Evolutionary conservation across 164 flowering plant genomes (phyloP).

Genomic region (Echeveria elegans): DNA sequence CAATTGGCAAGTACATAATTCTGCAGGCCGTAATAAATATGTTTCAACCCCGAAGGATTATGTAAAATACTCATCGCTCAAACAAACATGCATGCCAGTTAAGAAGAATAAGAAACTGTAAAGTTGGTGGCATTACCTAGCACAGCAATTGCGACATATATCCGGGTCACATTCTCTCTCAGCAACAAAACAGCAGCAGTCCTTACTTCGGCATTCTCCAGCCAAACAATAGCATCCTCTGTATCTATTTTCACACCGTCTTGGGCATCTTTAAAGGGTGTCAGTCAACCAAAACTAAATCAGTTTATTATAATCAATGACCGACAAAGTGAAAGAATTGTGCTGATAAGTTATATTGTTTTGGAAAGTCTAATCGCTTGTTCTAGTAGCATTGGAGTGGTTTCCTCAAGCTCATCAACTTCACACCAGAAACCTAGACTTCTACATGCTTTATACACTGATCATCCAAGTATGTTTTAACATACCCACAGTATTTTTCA

Average conservation of each 20-base stretch:
- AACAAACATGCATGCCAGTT: too few species aligned
- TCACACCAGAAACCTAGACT: too few species aligned
- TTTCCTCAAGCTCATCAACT: too few species aligned
- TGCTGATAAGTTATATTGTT: not conserved
- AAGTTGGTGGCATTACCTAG: not conserved
- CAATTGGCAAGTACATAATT: not conserved
- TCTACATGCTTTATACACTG: too few species aligned
- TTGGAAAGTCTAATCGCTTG: too few species aligned
- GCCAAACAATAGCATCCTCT: not conserved
- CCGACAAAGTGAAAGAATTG: not conserved
- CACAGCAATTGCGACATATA: not conserved
- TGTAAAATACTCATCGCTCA: too few species aligned
- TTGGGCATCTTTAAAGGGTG: not conserved
- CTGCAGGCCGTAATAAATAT: not conserved
- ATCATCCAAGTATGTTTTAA: not conserved
- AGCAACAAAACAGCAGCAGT: not conserved
- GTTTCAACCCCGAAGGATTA: not conserved
- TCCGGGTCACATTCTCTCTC: constrained; percentile 1
- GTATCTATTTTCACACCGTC: not conserved
- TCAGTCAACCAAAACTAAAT: not conserved
- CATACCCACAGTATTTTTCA: constrained; percentile 1
- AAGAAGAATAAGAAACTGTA: not conserved
- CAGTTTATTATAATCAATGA: too few species aligned
- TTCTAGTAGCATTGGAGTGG: too few species aligned
- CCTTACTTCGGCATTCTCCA: not conserved